Evolutionary conservation across 1,139 yeast species (phyloP).

Genomic region (Meyerozyma sp.): DNA sequence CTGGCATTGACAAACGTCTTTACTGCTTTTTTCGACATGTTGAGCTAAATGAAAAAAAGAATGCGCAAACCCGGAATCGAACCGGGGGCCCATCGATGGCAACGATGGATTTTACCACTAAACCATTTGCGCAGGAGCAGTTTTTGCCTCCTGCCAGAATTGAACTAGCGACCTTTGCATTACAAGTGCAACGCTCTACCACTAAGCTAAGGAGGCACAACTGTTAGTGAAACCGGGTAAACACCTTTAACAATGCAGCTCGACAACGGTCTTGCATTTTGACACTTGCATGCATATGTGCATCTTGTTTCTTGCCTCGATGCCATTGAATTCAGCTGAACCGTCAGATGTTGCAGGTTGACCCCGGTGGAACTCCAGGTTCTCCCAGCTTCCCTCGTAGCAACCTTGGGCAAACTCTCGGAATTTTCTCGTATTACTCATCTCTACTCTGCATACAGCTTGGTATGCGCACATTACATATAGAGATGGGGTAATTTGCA

Average conservation of each 20-base stretch:
- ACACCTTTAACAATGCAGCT: not conserved
- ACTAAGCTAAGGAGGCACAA: slow-evolving; percentile 81
- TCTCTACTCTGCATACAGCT: not conserved
- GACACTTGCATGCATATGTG: not conserved
- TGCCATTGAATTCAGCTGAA: too few relatives aligned
- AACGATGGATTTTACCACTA: slow-evolving; percentile 16
- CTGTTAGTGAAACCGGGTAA: not conserved
- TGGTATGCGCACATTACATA: not conserved
- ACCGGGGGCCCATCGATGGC: slow-evolving; percentile 17
- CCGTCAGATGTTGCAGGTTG: too few relatives aligned
- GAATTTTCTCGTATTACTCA: not conserved
- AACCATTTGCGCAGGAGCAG: slow-evolving; percentile 12
- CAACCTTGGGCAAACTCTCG: not conserved
- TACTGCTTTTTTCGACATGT: slow-evolving; percentile 36
- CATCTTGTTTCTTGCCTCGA: too few relatives aligned
- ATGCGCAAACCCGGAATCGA: slow-evolving; percentile 17
- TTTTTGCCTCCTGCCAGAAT: slow-evolving; percentile 80
- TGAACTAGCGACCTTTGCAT: slow-evolving; percentile 95
- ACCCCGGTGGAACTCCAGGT: too few relatives aligned
- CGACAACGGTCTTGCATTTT: not conserved
- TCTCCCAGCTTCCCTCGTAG: not conserved
- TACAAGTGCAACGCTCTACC: slow-evolving; percentile 96
- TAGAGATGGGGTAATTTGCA: not conserved
- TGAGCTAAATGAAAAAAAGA: slow-evolving; percentile 11
- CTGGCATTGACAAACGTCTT: slow-evolving; percentile 44